Percentiles rank a stretch among this genome's conserved stretches.
Evolutionary conservation across 371 early-diverging fungal species (phyloP).

Genomic region (Mortierella sp.): DNA sequence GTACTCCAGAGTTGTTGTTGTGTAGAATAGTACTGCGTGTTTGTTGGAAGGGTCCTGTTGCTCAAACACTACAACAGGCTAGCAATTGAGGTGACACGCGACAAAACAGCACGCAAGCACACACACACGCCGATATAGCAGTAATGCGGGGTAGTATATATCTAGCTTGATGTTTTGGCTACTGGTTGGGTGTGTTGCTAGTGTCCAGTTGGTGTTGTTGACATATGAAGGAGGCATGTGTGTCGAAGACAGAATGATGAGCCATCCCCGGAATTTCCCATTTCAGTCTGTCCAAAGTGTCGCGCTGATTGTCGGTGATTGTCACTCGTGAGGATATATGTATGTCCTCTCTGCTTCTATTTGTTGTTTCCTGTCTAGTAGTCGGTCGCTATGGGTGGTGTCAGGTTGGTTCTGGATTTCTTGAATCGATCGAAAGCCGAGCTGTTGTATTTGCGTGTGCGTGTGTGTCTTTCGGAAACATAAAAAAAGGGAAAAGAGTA

Average conservation of each 20-base stretch:
- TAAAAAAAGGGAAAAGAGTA: background rate
- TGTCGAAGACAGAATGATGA: background rate
- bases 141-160: background rate
- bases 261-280: slow-evolving; percentile 18
- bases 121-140: background rate
- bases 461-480: background rate
- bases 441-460: background rate
- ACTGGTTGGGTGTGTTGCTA: background rate
- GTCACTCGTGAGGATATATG: background rate
- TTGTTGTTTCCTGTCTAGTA: background rate
- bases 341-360: background rate
- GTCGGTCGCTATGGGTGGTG: background rate
- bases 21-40: background rate
- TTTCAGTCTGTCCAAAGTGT: slow-evolving; percentile 9
- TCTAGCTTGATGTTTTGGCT: background rate
- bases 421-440: background rate
- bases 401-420: background rate
- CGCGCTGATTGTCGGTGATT: background rate
- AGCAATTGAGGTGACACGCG: background rate
- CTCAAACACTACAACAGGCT: background rate
- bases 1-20: background rate
- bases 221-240: slow-evolving; percentile 5
- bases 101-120: background rate
- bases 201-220: background rate
- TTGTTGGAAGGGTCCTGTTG: background rate